Evolutionary conservation across 768 basidiomycete genomes (phyloP), one percentile per base, ranked within the genome.

Genomic region (Leccinum ochraceum): DNA sequence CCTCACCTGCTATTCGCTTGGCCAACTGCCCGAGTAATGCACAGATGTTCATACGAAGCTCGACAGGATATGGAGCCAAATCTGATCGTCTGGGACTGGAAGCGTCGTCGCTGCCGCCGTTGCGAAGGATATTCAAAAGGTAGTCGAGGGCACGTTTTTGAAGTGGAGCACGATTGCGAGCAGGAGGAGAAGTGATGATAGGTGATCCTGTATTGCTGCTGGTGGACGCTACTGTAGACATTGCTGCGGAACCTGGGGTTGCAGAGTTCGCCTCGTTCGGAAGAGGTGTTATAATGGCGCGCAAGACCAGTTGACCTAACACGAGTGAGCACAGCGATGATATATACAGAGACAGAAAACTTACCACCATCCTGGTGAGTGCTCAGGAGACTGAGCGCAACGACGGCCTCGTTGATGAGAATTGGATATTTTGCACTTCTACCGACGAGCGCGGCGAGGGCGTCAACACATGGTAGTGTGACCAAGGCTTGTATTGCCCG

Each of bases 361-460:
- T 63, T 73, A 90, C 93, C 86, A 61, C 89, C 91, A 52, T 78
- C 74, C 28, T 78, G 78, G 44, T 86, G 82, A 11, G 86, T 86
- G 57, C 86, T 86, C 60, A 98, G 74, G 54, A 98, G 72, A 46
- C 88, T 91, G 61, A 96, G 75, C 4, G 92, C 91, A 48, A 97
- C 84, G 22, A 95, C 80, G 2, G 89, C 92, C 73, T 98, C 96
- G 66, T 94, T 96, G 57, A 97, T 83, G 34, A 98, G 80, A 44
- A 94, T 79, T 1, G 92, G 89, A 70, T 93, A 94, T 70, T 87
- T 89, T 63, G 81, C 84, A 69, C 92, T 92, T 62, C 88, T 82
- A 26, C 84, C 84, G 17, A 95, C 79, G 59, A 97, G 83, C 58
- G 82, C 85, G 1, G 86, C 83, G 34, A 98, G 79, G 28, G 86